Conservation (phyloP, 371 early-diverging fungal genomes). For the Actinomortierella wolfii region DNA sequence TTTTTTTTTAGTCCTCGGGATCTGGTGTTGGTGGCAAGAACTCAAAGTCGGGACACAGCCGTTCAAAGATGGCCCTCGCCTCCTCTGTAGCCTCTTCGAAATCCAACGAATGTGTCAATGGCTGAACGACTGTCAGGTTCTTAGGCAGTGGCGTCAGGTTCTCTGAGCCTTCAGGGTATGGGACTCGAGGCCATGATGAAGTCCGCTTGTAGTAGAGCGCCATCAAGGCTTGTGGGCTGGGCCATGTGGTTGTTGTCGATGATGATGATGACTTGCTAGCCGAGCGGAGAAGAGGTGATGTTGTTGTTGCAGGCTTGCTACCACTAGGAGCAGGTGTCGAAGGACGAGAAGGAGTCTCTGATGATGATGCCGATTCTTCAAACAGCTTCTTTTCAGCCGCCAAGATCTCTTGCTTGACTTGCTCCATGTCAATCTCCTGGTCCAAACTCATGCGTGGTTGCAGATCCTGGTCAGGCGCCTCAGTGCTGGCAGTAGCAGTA, state of each 20-base stretch:
- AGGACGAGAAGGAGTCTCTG: slow-evolving; percentile 22
- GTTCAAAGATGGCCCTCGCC: slow-evolving; percentile 54
- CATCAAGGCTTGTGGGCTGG: slow-evolving; percentile 34
- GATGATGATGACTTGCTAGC: slow-evolving; percentile 22
- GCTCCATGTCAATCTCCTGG: slow-evolving; percentile 45
- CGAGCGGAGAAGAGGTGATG: slow-evolving; percentile 15
- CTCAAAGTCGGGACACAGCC: slow-evolving; percentile 52
- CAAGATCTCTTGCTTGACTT: slow-evolving; percentile 37
- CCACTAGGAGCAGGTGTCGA: slow-evolving; percentile 21
- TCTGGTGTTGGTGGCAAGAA: slow-evolving; percentile 63
- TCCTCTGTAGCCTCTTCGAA: slow-evolving; percentile 55
- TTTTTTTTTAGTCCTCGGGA: slow-evolving; percentile 40
- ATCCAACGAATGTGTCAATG: slow-evolving; percentile 49
- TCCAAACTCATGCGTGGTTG: slow-evolving; percentile 44
- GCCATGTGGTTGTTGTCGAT: slow-evolving; percentile 3
- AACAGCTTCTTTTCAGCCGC: slow-evolving; percentile 46
- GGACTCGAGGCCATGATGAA: slow-evolving; percentile 35
- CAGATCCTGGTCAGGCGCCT: slow-evolving; percentile 5
- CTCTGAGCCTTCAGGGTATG: slow-evolving; percentile 30
- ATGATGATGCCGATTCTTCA: slow-evolving; percentile 11
- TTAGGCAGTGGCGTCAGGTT: slow-evolving; percentile 47
- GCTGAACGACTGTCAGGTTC: slow-evolving; percentile 54
- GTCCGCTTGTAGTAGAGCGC: slow-evolving; percentile 55
- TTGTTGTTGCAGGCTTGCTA: slow-evolving; percentile 5
- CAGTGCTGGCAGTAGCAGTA: background rate